phyloP scores from a whole-genome alignment of 2,329 filamentous ascomycete species.

The Exophiala calicioides region DNA sequence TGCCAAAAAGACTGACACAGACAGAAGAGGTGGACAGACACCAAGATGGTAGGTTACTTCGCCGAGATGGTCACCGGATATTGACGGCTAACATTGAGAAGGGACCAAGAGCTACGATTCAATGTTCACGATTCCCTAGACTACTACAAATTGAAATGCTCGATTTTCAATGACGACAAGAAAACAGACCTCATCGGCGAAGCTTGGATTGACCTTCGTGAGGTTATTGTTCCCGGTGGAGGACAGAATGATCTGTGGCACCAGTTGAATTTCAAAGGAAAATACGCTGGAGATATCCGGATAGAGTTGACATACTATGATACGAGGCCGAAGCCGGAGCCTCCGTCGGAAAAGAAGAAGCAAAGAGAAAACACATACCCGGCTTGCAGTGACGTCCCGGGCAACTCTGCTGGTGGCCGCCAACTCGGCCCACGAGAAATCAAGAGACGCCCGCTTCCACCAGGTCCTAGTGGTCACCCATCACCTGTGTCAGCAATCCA shows the following conservation, averaged over 20 bases:
- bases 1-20: conserved; percentile 94
- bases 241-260: conserved; percentile 97
- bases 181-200: conserved; percentile 96
- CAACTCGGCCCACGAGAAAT: conserved; percentile 59
- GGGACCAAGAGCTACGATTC: conserved; percentile 97
- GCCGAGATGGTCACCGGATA: too few relatives aligned
- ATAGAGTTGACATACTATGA: conserved; percentile 98
- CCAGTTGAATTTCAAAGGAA: conserved; percentile 79
- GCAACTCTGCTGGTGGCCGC: conserved; percentile 44
- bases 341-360: conserved; percentile 57
- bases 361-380: conserved; percentile 40
- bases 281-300: conserved; percentile 92
- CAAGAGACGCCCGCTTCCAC: conserved; percentile 81
- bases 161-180: conserved; percentile 97
- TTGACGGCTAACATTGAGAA: conserved; percentile 48
- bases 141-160: conserved; percentile 93
- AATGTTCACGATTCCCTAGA: conserved; percentile 94
- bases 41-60: conserved; percentile 89
- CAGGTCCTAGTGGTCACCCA: conserved; percentile 58
- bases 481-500: conserved; percentile 7
- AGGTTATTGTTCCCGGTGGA: conserved; percentile 79
- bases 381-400: conserved; percentile 33
- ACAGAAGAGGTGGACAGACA: conserved; percentile 91
- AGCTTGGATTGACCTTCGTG: conserved; percentile 79
- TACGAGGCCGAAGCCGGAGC: conserved; percentile 77